phyloP scores from a whole-genome alignment of 2,329 filamentous ascomycete genomes.

The Cephalotrichum gorgonifer region DNA sequence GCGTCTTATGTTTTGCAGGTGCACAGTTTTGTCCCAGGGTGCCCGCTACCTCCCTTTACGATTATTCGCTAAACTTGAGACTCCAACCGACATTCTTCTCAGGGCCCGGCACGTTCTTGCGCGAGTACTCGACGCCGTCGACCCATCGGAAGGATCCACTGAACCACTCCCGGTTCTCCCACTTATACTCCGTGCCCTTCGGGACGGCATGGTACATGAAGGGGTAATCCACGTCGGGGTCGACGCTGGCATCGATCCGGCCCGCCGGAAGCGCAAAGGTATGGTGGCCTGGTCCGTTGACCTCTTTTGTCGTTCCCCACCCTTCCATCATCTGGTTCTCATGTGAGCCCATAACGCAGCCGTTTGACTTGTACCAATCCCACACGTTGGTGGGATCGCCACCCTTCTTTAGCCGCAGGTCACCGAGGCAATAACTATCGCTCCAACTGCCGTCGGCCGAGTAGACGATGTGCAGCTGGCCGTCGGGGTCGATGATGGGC shows the following conservation, averaged over 20 bases:
- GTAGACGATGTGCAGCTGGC: constrained; percentile 16
- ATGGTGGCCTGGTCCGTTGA: constrained; percentile 15
- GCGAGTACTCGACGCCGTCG: constrained; percentile 10
- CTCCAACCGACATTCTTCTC: constrained; percentile 9
- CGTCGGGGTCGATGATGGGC: constrained; percentile 13
- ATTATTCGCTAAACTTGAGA: constrained; percentile 12
- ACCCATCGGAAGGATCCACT: constrained; percentile 13
- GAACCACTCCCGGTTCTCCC: constrained; percentile 12
- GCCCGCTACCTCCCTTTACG: no score
- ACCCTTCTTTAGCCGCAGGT: constrained; percentile 13
- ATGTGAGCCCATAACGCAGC: constrained; percentile 14
- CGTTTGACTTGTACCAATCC: constrained; percentile 18
- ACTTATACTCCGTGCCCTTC: constrained; percentile 12
- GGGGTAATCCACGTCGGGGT: constrained; percentile 8
- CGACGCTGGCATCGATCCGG: constrained; percentile 8
- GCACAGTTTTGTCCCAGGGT: no score
- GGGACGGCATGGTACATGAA: constrained; percentile 13
- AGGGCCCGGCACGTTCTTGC: constrained; percentile 10
- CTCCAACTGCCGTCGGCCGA: constrained; percentile 16
- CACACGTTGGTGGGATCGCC: constrained; percentile 15
- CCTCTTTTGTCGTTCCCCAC: constrained; percentile 12
- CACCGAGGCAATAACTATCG: constrained; percentile 13
- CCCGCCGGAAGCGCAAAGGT: constrained; percentile 13
- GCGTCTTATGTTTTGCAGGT: no score
- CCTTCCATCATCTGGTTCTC: constrained; percentile 14